Base-by-base conservation (phyloP, 202 grass and related monocot genomes). In the Musa balbisiana region DNA sequence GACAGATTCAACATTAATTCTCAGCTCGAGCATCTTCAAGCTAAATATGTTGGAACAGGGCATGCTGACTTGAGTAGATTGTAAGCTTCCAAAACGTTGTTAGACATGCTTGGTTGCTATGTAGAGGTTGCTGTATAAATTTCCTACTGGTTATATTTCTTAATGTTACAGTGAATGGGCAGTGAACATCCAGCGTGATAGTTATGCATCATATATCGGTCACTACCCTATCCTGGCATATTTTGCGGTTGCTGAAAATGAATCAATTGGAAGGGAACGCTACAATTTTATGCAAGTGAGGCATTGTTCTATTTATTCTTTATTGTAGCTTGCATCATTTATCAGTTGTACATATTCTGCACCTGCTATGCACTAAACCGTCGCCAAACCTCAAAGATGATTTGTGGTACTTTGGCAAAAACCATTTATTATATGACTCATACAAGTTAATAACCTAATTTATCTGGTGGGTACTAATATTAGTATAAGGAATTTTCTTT, bases 1-100 rank as follows among this genome's bases (percentile, higher is more conserved):
- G 91, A 98, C 49, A 91, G 94, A 71, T 93, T 93, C 70, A 97
- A 97, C 77, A 97, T 97, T 55, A 97, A 97, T 82, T 97, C 94
- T 72, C 94, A 97, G 77, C 94, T 93, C 74, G 94, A 97, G 78
- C 93, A 96, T 90, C 89, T 96, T 79, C 93, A 96, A 87, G 93
- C 93, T 43, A 96, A 96, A 66, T 91, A 92, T 92, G 93, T 97
- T 4, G 90, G 93, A 74, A 97, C 93, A 53, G 90, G 93, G 65
- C 90, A 97, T 80, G 93, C 90, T 51, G 93, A 97, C 72, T 80
- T 91, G 76, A 82, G 64, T 81, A 85, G 90, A 93, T 93, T 91
- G 93, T 97, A 85, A 87, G 84, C 60, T 69, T 49, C 11, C 9
- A 16, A 0, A 66, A 17, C n/a, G 69, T 84, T 13, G 19, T 71